Percentiles rank a stretch among this genome's conserved stretches.
Conservation (phyloP, 495 filamentous ascomycete species). For the Penicillium chermesinum region DNA sequence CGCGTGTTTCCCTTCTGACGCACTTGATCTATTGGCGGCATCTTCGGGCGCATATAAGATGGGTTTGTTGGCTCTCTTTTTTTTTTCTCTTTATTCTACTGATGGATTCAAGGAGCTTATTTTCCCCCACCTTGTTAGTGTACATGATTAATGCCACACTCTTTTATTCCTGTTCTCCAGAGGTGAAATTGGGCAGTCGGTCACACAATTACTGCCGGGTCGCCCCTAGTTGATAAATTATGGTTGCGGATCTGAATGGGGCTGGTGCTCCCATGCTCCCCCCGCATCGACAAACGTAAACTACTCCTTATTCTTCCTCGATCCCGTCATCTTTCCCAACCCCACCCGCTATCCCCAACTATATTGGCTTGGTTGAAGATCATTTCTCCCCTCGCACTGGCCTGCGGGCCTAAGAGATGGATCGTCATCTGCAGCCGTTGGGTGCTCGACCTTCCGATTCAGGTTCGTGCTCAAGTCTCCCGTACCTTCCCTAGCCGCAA, state of each 20-base stretch:
- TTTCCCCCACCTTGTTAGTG: neutral
- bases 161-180: neutral
- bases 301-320: slow-evolving; percentile 22
- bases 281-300: slow-evolving; percentile 5
- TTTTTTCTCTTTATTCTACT: slow-evolving; percentile 2
- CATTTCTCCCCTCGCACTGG: slow-evolving; percentile 8
- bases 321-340: slow-evolving; percentile 12
- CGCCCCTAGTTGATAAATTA: neutral
- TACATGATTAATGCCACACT: slow-evolving; percentile 1
- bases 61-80: slow-evolving; percentile 4
- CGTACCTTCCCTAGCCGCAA: neutral
- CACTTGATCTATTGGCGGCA: slow-evolving; percentile 10
- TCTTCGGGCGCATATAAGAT: slow-evolving; percentile 15
- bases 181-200: slow-evolving; percentile 2
- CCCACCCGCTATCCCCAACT: slow-evolving; percentile 5
- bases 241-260: slow-evolving; percentile 13
- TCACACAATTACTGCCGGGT: slow-evolving; percentile 22
- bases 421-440: slow-evolving; percentile 24
- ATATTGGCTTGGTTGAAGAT: slow-evolving; percentile 14
- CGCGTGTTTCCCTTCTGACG: slow-evolving; percentile 10
- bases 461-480: slow-evolving; percentile 23
- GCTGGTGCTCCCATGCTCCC: slow-evolving; percentile 16
- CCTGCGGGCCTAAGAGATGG: slow-evolving; percentile 25
- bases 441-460: slow-evolving; percentile 20
- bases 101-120: too few relatives aligned